Conservation (phyloP, 1,139 yeast genomes). For the Hemisphaericaspora xylofermentans region DNA sequence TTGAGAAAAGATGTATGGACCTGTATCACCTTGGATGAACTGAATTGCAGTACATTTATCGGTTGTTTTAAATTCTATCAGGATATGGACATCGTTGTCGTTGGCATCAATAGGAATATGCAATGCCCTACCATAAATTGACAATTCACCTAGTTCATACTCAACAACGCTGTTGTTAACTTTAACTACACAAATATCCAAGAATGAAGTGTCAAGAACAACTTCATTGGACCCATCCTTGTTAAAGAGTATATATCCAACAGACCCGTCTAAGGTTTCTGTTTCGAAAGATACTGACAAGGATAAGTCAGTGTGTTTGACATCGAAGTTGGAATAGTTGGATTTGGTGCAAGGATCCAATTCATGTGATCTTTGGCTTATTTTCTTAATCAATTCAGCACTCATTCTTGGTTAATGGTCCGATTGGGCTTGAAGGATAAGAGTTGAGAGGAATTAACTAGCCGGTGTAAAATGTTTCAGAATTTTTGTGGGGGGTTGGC, state of each 20-base stretch:
- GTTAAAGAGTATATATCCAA: slow-evolving; percentile 22
- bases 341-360: slow-evolving; percentile 75
- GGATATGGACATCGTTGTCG: slow-evolving; percentile 14
- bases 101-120: slow-evolving; percentile 17
- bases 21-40: slow-evolving; percentile 38
- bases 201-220: slow-evolving; percentile 33
- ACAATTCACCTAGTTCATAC: slow-evolving; percentile 21
- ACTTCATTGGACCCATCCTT: slow-evolving; percentile 14
- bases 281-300: slow-evolving; percentile 30
- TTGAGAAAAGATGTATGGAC: slow-evolving; percentile 42
- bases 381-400: slow-evolving; percentile 8
- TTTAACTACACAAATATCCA: slow-evolving; percentile 21
- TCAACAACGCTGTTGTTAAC: slow-evolving; percentile 22
- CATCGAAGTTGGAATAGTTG: slow-evolving; percentile 57
- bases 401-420: neutral
- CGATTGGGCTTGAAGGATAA: neutral
- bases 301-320: slow-evolving; percentile 32
- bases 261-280: slow-evolving; percentile 29
- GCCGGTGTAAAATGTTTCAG: neutral
- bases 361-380: slow-evolving; percentile 12
- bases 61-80: slow-evolving; percentile 32
- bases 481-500: neutral
- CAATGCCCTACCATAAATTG: slow-evolving; percentile 36
- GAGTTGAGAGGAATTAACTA: neutral
- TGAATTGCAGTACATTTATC: slow-evolving; percentile 40